Base-by-base conservation (phyloP, 2,329 filamentous ascomycete species). In the Sporothrix pseudoabietina region DNA sequence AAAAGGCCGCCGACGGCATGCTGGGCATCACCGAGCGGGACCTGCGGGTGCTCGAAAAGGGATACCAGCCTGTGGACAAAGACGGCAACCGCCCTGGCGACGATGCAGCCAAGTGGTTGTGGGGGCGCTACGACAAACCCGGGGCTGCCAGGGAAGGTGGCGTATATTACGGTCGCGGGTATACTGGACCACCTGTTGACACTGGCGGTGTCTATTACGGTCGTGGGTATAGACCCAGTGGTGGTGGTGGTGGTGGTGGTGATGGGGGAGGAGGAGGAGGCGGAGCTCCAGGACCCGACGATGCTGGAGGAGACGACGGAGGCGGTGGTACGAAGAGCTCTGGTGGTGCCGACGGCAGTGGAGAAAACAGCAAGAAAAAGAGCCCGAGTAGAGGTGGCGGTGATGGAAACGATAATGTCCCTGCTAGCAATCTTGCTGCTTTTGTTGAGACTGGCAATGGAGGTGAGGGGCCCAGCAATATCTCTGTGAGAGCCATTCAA, bases 11-110 rank as follows among this genome's bases (percentile, higher is more conserved):
- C 14, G 65, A 68, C 26, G 44, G 19, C 4, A 52, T 68, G 65
- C 5, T 8, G 12, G 16, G 26, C n/a, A 35, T 68, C 5, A 68
- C 65, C 26, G 44, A 19, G 16, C 22, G 22, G 4, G 65, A 68
- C 8, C 65, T 68, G 16, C 14, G 30, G 26, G 14, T 68, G n/a
- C 44, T 68, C 5, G 65, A 49, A 14, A 68, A 68, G 65, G 44
- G 65, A 1, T 52, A 68, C 65, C 65, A 68, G 14, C 44, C 65
- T 8, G 49, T 41, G 32, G 30, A 69, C 49, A 69, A 69, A n/a
- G 68, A 68, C 7, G 65, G 65, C 2, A 52, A 52, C 5, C 16
- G 22, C 3, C 22, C 44, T 16, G 65, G 65, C 1, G 65, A 68
- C 14, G 65, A 68, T 9, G 44, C 65, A 32, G 44, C 44, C 44